These are phyloP conservation scores for Aspergillus arachidicola DNA, from an alignment of 2,329 filamentous ascomycete species.

Conservation along the genomic window DNA sequence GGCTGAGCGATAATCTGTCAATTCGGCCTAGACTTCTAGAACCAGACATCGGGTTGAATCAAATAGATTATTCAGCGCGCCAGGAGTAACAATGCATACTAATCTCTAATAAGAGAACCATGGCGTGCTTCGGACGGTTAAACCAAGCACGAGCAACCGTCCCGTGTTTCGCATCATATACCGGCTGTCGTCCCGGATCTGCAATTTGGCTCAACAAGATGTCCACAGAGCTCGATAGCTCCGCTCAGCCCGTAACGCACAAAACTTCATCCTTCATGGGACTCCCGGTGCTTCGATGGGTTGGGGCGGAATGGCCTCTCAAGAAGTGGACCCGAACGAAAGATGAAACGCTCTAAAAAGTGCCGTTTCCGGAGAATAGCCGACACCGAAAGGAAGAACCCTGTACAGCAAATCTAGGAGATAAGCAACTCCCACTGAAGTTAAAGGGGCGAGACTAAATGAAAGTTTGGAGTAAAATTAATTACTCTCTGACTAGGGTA, in stretches of 20 bases:
- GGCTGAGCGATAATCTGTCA: neutral
- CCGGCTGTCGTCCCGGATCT: neutral
- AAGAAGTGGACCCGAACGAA: neutral
- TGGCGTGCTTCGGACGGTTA: neutral
- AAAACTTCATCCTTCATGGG: neutral
- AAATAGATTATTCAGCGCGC: neutral
- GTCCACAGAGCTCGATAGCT: neutral
- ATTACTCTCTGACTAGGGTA: neutral
- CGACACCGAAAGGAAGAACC: neutral
- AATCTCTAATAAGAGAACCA: neutral
- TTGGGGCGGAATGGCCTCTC: neutral
- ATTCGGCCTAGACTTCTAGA: neutral
- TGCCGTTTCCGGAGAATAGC: constrained; percentile 1
- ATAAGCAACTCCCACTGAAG: neutral
- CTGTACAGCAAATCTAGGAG: neutral
- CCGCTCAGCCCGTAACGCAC: neutral
- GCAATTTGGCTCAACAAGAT: neutral
- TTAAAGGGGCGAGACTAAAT: neutral
- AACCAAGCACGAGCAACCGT: neutral
- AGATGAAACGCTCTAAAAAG: constrained; percentile 8
- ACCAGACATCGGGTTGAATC: neutral
- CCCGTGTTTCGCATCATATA: neutral
- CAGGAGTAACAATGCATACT: no score
- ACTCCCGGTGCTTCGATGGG: neutral
- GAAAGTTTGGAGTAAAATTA: neutral